Conservation (phyloP, 2,329 filamentous ascomycete species). For the Myriosclerotinia scirpicola region DNA sequence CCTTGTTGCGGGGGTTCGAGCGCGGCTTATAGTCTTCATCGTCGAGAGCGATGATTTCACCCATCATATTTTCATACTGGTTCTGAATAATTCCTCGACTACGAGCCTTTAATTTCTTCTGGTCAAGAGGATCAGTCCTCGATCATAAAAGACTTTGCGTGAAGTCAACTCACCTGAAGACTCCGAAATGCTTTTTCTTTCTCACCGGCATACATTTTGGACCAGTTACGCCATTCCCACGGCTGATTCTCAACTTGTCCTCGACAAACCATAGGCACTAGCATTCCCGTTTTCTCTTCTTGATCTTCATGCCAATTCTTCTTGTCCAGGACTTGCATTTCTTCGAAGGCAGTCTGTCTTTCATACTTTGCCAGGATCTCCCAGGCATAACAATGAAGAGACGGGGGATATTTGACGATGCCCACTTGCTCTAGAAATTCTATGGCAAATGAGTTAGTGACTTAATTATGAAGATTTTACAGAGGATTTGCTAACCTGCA, state of each 20-base stretch:
- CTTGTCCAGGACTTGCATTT: slow-evolving; percentile 21
- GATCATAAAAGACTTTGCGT: too few species aligned
- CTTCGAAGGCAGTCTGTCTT: slow-evolving; percentile 1
- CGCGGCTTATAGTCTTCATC: neutral
- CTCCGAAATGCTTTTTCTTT: neutral
- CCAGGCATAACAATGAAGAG: slow-evolving; percentile 18
- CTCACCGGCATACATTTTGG: slow-evolving; percentile 13
- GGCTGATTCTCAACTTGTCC: neutral
- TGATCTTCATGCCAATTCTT: neutral
- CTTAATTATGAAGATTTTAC: neutral
- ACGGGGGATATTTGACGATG: slow-evolving; percentile 12
- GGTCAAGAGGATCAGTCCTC: neutral
- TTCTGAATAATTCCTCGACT: neutral
- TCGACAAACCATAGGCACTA: neutral
- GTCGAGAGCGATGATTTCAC: neutral
- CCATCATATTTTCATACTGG: neutral
- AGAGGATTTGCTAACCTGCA: slow-evolving; percentile 17
- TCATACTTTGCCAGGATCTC: neutral
- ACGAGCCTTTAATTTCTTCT: neutral
- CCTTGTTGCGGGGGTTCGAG: neutral
- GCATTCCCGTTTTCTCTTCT: accelerated
- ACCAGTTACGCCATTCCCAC: slow-evolving; percentile 23
- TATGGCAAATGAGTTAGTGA: slow-evolving; percentile 7
- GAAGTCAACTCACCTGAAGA: slow-evolving; percentile 9
- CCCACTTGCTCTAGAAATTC: slow-evolving; percentile 9